These are phyloP conservation scores for Acanthamoeba rhysodes DNA, from an alignment of 208 protist species.

Conservation along the genomic window DNA sequence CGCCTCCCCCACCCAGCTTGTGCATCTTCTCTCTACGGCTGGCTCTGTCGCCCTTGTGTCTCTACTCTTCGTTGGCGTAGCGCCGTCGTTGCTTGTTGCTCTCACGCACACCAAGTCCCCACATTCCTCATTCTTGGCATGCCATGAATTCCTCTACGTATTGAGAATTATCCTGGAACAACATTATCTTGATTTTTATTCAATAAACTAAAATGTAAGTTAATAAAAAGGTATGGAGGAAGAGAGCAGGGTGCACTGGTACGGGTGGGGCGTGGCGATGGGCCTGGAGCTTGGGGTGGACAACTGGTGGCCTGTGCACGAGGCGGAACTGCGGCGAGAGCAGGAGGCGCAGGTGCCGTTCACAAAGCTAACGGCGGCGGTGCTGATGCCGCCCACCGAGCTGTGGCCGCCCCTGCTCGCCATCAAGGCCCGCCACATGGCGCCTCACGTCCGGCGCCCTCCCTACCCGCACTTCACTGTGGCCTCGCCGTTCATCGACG, in stretches of 20 bases:
- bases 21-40: not conserved
- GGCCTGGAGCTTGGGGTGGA: not conserved
- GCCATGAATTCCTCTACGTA: too few relatives aligned
- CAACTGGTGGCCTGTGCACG: not conserved
- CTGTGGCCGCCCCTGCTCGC: conserved; percentile 25
- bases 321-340: not conserved
- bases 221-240: not conserved
- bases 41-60: not conserved
- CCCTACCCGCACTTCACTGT: conserved; percentile 31
- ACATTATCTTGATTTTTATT: too few relatives aligned
- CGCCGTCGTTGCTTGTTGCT: too few relatives aligned
- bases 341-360: not conserved
- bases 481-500: conserved; percentile 8
- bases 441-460: not conserved
- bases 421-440: conserved; percentile 28
- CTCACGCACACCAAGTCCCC: too few relatives aligned
- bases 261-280: not conserved
- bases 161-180: too few relatives aligned
- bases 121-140: too few relatives aligned
- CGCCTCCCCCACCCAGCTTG: conserved; percentile 7
- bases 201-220: too few relatives aligned
- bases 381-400: not conserved
- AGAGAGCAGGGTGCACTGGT: not conserved
- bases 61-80: too few relatives aligned
- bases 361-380: not conserved